Conservation (phyloP, 345 rosid species). For the Pugionium dolabratum region DNA sequence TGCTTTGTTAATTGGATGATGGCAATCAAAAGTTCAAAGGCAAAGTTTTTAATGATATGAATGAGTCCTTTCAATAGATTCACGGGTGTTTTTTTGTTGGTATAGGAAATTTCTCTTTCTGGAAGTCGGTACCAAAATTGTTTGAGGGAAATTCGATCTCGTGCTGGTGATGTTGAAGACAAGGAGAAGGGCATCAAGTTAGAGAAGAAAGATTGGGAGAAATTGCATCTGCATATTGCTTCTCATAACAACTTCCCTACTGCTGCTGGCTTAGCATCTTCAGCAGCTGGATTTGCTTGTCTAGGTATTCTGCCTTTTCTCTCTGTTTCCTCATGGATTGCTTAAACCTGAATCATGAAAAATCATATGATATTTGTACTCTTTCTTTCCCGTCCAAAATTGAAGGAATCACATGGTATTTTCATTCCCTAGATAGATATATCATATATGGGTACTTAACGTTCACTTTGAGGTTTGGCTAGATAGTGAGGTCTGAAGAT, state of each 20-base stretch:
- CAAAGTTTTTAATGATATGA: neutral
- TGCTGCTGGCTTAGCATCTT: slow-evolving; percentile 99
- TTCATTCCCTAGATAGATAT: neutral
- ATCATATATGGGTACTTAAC: neutral
- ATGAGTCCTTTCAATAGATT: neutral
- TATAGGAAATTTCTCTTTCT: slow-evolving; percentile 89
- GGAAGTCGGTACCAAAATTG: slow-evolving; percentile 91
- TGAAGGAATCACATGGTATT: too few species aligned
- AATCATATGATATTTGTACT: neutral
- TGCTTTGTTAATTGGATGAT: neutral
- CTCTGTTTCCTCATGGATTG: slow-evolving; percentile 3
- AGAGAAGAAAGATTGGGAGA: slow-evolving; percentile 83
- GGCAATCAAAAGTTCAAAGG: neutral
- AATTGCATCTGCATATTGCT: slow-evolving; percentile 77
- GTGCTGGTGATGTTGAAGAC: slow-evolving; percentile 79
- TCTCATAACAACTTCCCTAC: slow-evolving; percentile 94
- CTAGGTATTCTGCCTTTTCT: slow-evolving; percentile 53
- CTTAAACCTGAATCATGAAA: neutral
- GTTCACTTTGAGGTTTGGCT: neutral
- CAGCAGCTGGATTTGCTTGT: slow-evolving; percentile 99
- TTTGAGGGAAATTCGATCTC: slow-evolving; percentile 77
- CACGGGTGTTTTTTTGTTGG: slow-evolving; percentile 39
- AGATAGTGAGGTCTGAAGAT: neutral
- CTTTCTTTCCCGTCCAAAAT: neutral
- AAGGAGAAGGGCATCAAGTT: slow-evolving; percentile 77